Conservation (phyloP, 768 basidiomycete genomes). For the Podaxis sp. region DNA sequence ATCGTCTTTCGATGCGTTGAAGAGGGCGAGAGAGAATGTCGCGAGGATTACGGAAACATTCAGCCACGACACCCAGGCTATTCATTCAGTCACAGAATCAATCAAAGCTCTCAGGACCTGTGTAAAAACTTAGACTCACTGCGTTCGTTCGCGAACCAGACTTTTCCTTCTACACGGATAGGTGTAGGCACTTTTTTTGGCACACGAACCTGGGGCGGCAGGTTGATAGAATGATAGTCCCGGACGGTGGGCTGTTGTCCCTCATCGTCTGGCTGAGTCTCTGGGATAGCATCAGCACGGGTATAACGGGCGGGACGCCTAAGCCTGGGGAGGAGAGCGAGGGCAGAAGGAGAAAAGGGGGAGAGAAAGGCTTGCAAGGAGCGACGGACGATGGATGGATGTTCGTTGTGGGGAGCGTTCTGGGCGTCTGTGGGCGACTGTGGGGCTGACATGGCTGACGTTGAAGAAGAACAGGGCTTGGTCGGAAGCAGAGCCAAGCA, state of each 20-base stretch:
- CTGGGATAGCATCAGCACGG: conserved; percentile 74
- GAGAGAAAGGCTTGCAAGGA: conserved; percentile 56
- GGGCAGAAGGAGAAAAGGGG: conserved; percentile 71
- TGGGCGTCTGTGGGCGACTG: conserved; percentile 5
- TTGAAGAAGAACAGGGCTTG: background rate
- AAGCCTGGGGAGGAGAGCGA: conserved; percentile 45
- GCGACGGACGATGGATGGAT: conserved; percentile 45
- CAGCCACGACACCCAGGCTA: conserved; percentile 93
- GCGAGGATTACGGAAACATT: conserved; percentile 83
- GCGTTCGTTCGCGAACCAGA: conserved; percentile 97
- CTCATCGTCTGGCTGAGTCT: conserved; percentile 45
- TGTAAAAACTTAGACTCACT: conserved; percentile 47
- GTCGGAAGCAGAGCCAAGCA: background rate
- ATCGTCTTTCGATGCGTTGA: conserved; percentile 78
- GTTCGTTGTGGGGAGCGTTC: conserved; percentile 8
- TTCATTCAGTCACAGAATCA: background rate
- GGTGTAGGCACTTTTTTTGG: conserved; percentile 83
- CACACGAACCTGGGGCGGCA: conserved; percentile 66
- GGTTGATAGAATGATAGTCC: conserved; percentile 76
- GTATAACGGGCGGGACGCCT: conserved; percentile 53
- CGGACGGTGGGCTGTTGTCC: conserved; percentile 62
- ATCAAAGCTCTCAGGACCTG: background rate
- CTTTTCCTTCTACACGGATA: conserved; percentile 89
- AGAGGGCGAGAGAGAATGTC: conserved; percentile 82
- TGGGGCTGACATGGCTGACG: background rate